Evolutionary conservation across 495 filamentous ascomycete species (phyloP).

Genomic region (Lasiosphaeria hispida): DNA sequence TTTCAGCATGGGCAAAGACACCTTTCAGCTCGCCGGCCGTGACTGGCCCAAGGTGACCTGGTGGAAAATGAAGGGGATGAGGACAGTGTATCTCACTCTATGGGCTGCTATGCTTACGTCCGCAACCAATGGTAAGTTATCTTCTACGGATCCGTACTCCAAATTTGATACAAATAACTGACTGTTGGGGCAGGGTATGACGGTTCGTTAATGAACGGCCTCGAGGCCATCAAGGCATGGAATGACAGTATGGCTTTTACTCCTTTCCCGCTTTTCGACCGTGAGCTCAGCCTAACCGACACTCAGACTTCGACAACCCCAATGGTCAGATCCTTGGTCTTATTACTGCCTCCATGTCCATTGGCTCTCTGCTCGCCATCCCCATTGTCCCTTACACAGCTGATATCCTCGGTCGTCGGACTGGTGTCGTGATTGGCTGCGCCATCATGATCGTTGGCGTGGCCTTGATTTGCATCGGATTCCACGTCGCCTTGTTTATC

Average conservation of each 20-base stretch:
- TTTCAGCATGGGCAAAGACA: constrained; percentile 38
- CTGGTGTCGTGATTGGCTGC: constrained; percentile 36
- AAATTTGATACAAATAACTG: background rate
- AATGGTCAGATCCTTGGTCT: constrained; percentile 39
- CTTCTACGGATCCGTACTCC: too few relatives aligned
- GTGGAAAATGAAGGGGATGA: constrained; percentile 42
- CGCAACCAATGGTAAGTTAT: constrained; percentile 19
- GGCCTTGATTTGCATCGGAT: constrained; percentile 49
- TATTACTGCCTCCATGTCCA: constrained; percentile 54
- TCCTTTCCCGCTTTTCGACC: background rate
- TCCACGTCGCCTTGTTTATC: constrained; percentile 53
- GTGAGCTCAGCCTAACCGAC: too few relatives aligned
- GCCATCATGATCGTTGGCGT: constrained; percentile 45
- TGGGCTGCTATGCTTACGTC: constrained; percentile 40
- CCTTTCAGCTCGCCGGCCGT: constrained; percentile 41
- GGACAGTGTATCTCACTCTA: constrained; percentile 37
- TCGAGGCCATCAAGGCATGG: constrained; percentile 50
- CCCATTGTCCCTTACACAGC: constrained; percentile 43
- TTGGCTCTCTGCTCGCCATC: constrained; percentile 51
- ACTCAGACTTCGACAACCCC: constrained; percentile 20
- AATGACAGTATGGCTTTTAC: constrained; percentile 27
- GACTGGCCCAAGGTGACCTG: constrained; percentile 41
- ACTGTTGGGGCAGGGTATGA: constrained; percentile 10
- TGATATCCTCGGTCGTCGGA: constrained; percentile 46
- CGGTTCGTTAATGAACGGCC: constrained; percentile 49